Evolutionary conservation across 768 basidiomycete species (phyloP).

Genomic region (Paxillus involutus): DNA sequence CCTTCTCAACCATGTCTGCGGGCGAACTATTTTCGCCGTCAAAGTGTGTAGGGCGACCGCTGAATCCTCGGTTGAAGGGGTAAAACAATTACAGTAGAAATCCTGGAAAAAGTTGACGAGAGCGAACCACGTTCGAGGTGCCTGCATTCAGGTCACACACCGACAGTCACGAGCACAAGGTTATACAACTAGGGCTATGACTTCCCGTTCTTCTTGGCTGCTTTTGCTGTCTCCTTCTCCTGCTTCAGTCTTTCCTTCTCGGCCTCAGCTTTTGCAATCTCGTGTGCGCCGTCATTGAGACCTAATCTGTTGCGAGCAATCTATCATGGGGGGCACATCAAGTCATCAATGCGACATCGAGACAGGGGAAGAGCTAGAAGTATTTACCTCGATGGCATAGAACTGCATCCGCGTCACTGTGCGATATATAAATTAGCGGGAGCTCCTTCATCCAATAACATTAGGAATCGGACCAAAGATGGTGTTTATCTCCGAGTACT

Average conservation of each 20-base stretch:
- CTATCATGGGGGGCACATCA: constrained; percentile 36
- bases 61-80: background rate
- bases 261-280: constrained; percentile 71
- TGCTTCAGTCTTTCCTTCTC: constrained; percentile 56
- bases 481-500: constrained; percentile 90
- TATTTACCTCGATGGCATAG: constrained; percentile 82
- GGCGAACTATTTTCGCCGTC: constrained; percentile 15
- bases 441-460: background rate
- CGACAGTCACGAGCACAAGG: background rate
- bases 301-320: constrained; percentile 91
- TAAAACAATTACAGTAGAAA: constrained; percentile 1
- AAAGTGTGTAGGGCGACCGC: background rate
- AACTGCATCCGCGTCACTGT: constrained; percentile 54
- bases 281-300: constrained; percentile 84
- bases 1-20: constrained; percentile 11
- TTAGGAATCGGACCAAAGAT: constrained; percentile 72
- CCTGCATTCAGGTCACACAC: background rate
- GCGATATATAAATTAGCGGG: constrained; percentile 9
- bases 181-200: constrained; percentile 18
- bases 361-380: constrained; percentile 9
- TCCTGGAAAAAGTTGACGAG: background rate
- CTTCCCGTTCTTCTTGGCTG: constrained; percentile 33
- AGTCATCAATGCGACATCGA: background rate
- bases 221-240: constrained; percentile 53
- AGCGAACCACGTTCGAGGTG: background rate